Evolutionary conservation across 78 protist genomes (phyloP).

Genomic region (Dictyostelium brefeldianum): DNA sequence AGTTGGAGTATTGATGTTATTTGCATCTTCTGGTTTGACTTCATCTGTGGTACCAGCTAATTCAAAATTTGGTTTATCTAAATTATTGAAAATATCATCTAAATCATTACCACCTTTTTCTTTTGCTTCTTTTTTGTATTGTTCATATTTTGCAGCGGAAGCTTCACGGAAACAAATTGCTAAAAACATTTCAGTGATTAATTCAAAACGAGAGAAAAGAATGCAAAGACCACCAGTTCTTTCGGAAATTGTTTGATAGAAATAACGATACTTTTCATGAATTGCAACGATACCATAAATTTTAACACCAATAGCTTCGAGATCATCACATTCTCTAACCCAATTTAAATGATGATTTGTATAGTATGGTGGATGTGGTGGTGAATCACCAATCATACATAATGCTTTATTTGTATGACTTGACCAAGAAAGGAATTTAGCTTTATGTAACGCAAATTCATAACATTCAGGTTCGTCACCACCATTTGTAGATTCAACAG

Average conservation of each 20-base stretch:
- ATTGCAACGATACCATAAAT: slow-evolving; percentile 76
- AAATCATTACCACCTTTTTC: slow-evolving; percentile 42
- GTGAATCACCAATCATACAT: slow-evolving; percentile 77
- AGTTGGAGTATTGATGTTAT: background rate
- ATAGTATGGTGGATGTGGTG: slow-evolving; percentile 77
- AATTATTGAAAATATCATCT: slow-evolving; percentile 31
- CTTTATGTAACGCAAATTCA: slow-evolving; percentile 67
- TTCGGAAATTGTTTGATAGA: slow-evolving; percentile 72
- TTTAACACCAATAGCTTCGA: slow-evolving; percentile 57
- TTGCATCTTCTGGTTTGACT: background rate
- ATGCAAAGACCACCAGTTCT: slow-evolving; percentile 75
- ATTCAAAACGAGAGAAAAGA: slow-evolving; percentile 41
- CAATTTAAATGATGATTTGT: slow-evolving; percentile 60
- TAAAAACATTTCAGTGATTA: slow-evolving; percentile 81
- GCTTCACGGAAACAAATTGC: slow-evolving; percentile 84
- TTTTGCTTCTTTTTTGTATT: slow-evolving; percentile 52
- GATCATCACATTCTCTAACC: slow-evolving; percentile 55
- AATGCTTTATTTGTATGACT: slow-evolving; percentile 61
- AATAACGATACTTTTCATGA: slow-evolving; percentile 46
- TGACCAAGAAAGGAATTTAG: slow-evolving; percentile 64
- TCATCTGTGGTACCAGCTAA: background rate
- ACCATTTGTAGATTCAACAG: slow-evolving; percentile 48
- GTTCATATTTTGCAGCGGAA: slow-evolving; percentile 35
- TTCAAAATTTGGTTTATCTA: slow-evolving; percentile 64
- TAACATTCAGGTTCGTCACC: slow-evolving; percentile 84